Evolutionary conservation across 176 grass and related monocot species (phyloP), one percentile per base, ranked within the genome.

Genomic region (Oryza longistaminata): DNA sequence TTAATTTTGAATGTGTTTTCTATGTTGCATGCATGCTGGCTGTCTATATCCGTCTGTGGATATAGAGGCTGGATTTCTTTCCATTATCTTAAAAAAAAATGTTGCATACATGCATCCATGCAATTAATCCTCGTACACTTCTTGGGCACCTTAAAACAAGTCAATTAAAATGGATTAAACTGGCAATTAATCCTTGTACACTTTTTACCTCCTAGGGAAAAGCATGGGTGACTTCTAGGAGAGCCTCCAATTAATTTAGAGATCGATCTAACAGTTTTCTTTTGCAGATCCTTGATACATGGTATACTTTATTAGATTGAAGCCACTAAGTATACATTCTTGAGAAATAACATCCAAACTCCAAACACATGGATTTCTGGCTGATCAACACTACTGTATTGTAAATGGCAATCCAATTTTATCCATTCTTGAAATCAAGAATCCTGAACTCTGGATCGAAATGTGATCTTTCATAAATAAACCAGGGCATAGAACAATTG

Each of bases 221-320:
- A 58, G 19, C 14, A 5, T n/a, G 53, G 19, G 49, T 3, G 4
- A 52, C 4, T 52, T 52, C 49, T 16, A 16, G 49, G 49, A 52
- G 49, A 52, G 13, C 49, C 17, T 55, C 52, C 16, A 58, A 58
- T 58, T 21, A 58, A 16, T 58, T 58, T 58, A 58, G 16, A 58
- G 53, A 58, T n/a, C 0, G 19, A 58, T n/a, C 53, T 58, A 58
- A 58, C 9, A 72, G 22, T 68, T 44, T 71, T 15, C 9, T 62
- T 7, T 62, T 60, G 29, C 53, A 33, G 35, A 21, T 44, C 16
- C 68, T 44, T 62, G 35, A 73, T 82, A 17, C 1, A 13, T 45
- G 49, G 68, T 82, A 31, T 58, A 42, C 21, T 60, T 81, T 58
- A 8, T 82, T 7, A 14, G 58, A 49, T 40, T 70, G 79, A 81